These are phyloP conservation scores for Botrytis galanthina DNA, from an alignment of 2,329 filamentous ascomycete genomes.

Conservation along the genomic window DNA sequence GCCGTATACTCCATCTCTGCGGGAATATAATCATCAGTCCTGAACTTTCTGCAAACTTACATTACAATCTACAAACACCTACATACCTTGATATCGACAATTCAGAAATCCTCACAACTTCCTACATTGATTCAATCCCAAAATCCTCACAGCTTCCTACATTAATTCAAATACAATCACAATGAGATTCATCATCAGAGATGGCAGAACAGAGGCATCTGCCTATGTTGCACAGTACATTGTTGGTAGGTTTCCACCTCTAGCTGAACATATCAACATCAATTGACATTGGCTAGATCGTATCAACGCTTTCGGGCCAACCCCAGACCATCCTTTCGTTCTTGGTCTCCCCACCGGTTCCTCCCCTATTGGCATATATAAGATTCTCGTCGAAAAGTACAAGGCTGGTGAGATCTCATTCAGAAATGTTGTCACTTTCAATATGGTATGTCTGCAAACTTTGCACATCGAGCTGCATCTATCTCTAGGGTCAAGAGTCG, in stretches of 20 bases:
- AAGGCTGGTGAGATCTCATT: conserved; percentile 75
- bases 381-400: conserved; percentile 68
- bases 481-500: not conserved
- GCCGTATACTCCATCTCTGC: not conserved
- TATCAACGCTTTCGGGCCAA: conserved; percentile 74
- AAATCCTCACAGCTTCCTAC: too few relatives aligned
- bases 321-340: conserved; percentile 71
- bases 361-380: conserved; percentile 76
- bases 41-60: not conserved
- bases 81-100: not conserved
- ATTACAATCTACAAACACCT: not conserved
- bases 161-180: conserved; percentile 21
- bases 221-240: conserved; percentile 80
- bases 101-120: not conserved
- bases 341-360: conserved; percentile 82
- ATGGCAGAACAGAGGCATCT: conserved; percentile 66
- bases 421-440: conserved; percentile 86
- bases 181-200: conserved; percentile 82
- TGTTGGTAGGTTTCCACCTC: conserved; percentile 51
- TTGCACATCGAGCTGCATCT: conserved; percentile 4
- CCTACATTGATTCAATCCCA: not conserved
- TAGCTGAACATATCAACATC: not conserved
- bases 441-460: conserved; percentile 61
- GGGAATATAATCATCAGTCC: not conserved
- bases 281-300: conserved; percentile 51